Percentiles rank a stretch among this genome's conserved stretches.
phyloP scores from a whole-genome alignment of 2,329 filamentous ascomycete species.

The Alternaria longipes region DNA sequence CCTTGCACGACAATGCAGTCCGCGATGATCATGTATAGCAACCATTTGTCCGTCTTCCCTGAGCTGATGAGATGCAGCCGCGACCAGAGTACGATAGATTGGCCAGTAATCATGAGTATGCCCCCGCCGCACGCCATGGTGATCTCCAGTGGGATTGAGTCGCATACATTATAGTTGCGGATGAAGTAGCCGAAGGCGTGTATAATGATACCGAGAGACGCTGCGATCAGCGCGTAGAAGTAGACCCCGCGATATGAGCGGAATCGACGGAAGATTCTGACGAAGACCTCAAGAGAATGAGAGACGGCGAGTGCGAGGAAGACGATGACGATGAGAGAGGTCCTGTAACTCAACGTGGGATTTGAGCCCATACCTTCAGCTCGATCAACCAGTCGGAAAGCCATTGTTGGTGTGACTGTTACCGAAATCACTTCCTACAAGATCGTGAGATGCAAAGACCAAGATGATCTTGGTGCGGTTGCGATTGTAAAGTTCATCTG shows the following conservation, averaged over 20 bases:
- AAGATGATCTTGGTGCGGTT: neutral
- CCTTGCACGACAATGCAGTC: slow-evolving; percentile 52
- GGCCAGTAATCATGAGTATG: slow-evolving; percentile 68
- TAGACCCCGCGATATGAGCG: slow-evolving; percentile 22
- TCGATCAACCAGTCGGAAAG: neutral
- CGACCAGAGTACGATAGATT: slow-evolving; percentile 68
- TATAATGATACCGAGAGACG: slow-evolving; percentile 23
- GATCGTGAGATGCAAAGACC: neutral
- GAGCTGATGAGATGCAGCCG: slow-evolving; percentile 45
- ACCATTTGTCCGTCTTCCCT: slow-evolving; percentile 36
- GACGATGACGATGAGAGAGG: slow-evolving; percentile 18
- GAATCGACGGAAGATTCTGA: slow-evolving; percentile 28
- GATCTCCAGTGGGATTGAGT: slow-evolving; percentile 48
- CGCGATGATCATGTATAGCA: slow-evolving; percentile 64
- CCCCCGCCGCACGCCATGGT: slow-evolving; percentile 60
- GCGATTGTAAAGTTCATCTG: neutral
- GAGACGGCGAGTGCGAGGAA: slow-evolving; percentile 30
- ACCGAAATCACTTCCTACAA: neutral
- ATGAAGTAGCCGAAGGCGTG: slow-evolving; percentile 26
- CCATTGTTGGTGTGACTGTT: neutral
- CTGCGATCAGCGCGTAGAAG: slow-evolving; percentile 25
- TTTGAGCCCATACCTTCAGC: slow-evolving; percentile 17
- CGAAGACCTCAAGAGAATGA: slow-evolving; percentile 28
- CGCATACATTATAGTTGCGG: slow-evolving; percentile 17
- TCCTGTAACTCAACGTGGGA: slow-evolving; percentile 13